These are phyloP conservation scores for Mortierella sp. DNA, from an alignment of 371 early-diverging fungal species.

Conservation along the genomic window DNA sequence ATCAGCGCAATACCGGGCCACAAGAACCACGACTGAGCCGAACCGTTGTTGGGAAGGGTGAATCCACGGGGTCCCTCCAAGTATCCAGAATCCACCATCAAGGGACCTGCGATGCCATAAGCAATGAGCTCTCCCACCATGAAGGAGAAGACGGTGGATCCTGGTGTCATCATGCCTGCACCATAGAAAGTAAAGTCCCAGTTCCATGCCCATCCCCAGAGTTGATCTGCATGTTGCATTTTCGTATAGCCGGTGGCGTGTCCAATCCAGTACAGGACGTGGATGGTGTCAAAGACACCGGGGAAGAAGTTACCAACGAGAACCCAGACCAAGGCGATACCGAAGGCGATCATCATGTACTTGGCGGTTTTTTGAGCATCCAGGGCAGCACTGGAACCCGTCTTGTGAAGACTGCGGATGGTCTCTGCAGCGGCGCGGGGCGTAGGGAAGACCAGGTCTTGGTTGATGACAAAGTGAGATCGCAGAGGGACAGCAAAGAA, in stretches of 20 bases:
- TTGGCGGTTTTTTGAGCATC: constrained; percentile 47
- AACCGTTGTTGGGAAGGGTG: constrained; percentile 43
- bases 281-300: constrained; percentile 65
- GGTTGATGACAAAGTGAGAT: constrained; percentile 75
- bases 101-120: constrained; percentile 65
- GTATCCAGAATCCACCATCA: constrained; percentile 57
- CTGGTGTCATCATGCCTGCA: constrained; percentile 77
- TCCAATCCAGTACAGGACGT: constrained; percentile 73
- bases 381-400: constrained; percentile 54
- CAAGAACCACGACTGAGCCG: constrained; percentile 66
- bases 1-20: constrained; percentile 84
- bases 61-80: constrained; percentile 58
- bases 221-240: constrained; percentile 62
- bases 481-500: constrained; percentile 85
- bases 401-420: constrained; percentile 72
- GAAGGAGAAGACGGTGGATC: constrained; percentile 67
- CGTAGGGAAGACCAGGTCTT: constrained; percentile 79
- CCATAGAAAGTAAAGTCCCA: constrained; percentile 75
- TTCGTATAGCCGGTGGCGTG: constrained; percentile 55
- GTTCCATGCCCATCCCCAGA: constrained; percentile 70
- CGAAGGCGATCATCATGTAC: constrained; percentile 57
- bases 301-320: constrained; percentile 69
- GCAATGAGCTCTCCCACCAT: constrained; percentile 65
- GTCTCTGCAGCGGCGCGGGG: constrained; percentile 77
- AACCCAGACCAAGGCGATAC: constrained; percentile 63